phyloP scores from a whole-genome alignment of 805 yeast genomes.

The Saccharomycopsis amapae region DNA sequence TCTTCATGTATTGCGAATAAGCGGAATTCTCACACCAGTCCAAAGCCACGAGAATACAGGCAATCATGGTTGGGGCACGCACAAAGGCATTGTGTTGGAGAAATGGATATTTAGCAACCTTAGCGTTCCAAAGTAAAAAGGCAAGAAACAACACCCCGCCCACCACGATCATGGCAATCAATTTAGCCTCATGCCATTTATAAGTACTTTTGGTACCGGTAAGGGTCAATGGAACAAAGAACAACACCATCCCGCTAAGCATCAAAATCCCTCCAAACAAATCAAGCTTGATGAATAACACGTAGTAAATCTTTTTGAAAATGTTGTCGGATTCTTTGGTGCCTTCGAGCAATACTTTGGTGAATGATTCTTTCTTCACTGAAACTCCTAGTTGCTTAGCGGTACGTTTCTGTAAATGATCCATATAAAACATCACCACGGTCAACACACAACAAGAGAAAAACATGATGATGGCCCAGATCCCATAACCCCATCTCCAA shows the following conservation, averaged over 20 bases:
- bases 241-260: conserved; percentile 24
- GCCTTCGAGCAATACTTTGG: too few relatives aligned
- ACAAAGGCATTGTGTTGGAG: conserved; percentile 26
- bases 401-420: conserved; percentile 20
- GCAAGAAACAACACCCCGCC: conserved; percentile 31
- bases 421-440: conserved; percentile 25
- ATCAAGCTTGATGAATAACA: conserved; percentile 24
- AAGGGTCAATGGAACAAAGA: conserved; percentile 28
- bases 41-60: conserved; percentile 23
- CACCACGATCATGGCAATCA: conserved; percentile 34
- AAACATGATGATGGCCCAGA: conserved; percentile 35
- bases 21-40: conserved; percentile 27
- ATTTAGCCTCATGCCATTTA: conserved; percentile 24
- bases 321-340: background rate
- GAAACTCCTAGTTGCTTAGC: background rate
- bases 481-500: conserved; percentile 47
- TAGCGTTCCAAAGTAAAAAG: conserved; percentile 26
- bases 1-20: conserved; percentile 26
- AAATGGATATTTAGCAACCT: conserved; percentile 24
- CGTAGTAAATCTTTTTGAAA: conserved; percentile 18
- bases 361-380: too few relatives aligned
- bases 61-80: conserved; percentile 23
- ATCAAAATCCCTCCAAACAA: conserved; percentile 24
- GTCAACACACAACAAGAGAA: conserved; percentile 25
- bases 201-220: conserved; percentile 25